Conservation (phyloP, 2,329 filamentous ascomycete species). For the Tetracladium maxilliforme region DNA sequence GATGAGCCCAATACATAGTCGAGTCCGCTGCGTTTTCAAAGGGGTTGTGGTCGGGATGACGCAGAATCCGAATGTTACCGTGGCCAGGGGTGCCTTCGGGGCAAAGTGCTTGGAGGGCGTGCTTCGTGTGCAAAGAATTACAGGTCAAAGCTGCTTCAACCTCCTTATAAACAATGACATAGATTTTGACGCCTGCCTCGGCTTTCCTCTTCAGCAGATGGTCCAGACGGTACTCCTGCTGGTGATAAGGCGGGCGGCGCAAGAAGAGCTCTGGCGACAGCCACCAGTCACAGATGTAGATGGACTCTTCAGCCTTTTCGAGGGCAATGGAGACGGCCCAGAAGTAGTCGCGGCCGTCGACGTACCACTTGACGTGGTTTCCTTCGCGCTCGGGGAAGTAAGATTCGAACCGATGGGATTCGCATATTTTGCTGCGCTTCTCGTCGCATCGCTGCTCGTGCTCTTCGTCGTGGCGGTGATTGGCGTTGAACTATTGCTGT, state of each 20-base stretch:
- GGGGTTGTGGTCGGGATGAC: constrained; percentile 90
- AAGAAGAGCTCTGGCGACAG: constrained; percentile 79
- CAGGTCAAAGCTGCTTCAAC: constrained; percentile 71
- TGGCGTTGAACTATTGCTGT: constrained; percentile 48
- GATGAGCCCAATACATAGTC: constrained; percentile 97
- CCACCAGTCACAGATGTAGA: constrained; percentile 98
- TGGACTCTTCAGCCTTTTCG: constrained; percentile 80
- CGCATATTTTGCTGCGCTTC: constrained; percentile 58
- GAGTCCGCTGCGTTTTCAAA: constrained; percentile 89
- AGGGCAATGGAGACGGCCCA: constrained; percentile 85
- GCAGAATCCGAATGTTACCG: constrained; percentile 78
- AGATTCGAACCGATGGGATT: constrained; percentile 72
- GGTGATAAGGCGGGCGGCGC: constrained; percentile 65
- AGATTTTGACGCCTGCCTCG: constrained; percentile 89
- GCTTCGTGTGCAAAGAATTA: constrained; percentile 87
- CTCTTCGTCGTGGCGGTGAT: constrained; percentile 87
- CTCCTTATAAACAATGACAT: constrained; percentile 84
- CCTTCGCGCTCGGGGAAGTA: constrained; percentile 78
- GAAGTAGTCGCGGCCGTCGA: constrained; percentile 90
- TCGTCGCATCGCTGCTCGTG: constrained; percentile 75
- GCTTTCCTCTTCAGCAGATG: constrained; percentile 76
- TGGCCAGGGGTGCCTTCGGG: constrained; percentile 68
- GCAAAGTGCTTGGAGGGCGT: constrained; percentile 65
- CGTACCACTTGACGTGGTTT: constrained; percentile 92
- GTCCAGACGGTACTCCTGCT: constrained; percentile 80